These are phyloP conservation scores for Glonium stellatum DNA, from an alignment of 495 filamentous ascomycete species.

Conservation along the genomic window DNA sequence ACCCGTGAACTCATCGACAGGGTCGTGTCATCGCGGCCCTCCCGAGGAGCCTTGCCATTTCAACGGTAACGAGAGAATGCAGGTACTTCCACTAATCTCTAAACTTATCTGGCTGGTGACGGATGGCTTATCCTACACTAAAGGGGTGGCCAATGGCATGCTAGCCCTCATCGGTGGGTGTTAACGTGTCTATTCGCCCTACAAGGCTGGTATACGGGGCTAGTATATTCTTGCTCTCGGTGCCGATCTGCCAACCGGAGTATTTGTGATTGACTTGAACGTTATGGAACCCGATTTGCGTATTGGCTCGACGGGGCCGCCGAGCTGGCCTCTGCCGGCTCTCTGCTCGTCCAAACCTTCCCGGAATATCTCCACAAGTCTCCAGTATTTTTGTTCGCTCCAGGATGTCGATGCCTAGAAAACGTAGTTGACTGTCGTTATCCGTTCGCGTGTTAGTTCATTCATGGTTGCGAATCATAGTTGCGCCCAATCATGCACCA, in stretches of 20 bases:
- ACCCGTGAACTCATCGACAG: slow-evolving; percentile 15
- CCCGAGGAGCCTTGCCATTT: slow-evolving; percentile 23
- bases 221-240: slow-evolving; percentile 14
- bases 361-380: slow-evolving; percentile 3
- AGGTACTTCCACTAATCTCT: slow-evolving; percentile 22
- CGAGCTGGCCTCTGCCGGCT: slow-evolving; percentile 19
- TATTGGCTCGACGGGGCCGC: slow-evolving; percentile 21
- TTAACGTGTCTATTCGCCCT: slow-evolving; percentile 10
- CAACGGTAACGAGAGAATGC: slow-evolving; percentile 27
- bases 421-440: slow-evolving; percentile 15
- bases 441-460: slow-evolving; percentile 25
- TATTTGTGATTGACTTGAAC: slow-evolving; percentile 7
- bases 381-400: slow-evolving; percentile 8
- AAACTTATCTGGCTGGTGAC: slow-evolving; percentile 8
- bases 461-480: slow-evolving; percentile 6
- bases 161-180: neutral
- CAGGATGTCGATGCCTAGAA: slow-evolving; percentile 22
- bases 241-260: slow-evolving; percentile 5
- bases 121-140: slow-evolving; percentile 10
- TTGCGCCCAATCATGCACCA: slow-evolving; percentile 20
- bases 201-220: slow-evolving; percentile 17
- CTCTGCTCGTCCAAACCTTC: slow-evolving; percentile 11
- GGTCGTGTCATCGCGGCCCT: slow-evolving; percentile 22
- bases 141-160: slow-evolving; percentile 9
- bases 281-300: slow-evolving; percentile 13